Percentiles rank a stretch among this genome's conserved stretches.
phyloP scores from a whole-genome alignment of 306 rosid species.

The Canavalia ensiformis region DNA sequence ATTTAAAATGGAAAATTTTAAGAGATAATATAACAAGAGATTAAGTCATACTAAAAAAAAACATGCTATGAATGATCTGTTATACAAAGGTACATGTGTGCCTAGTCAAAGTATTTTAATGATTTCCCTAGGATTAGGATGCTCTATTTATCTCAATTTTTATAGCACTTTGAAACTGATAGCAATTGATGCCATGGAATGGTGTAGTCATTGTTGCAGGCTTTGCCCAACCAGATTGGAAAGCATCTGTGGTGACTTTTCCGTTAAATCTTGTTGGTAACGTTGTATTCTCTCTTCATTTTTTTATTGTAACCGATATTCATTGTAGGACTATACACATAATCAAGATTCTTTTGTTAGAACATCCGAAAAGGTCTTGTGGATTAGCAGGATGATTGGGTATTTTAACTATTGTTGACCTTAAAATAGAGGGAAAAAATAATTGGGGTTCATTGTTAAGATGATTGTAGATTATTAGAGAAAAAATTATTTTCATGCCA shows the following conservation, averaged over 20 bases:
- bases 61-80: neutral
- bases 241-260: constrained; percentile 1
- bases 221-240: constrained; percentile 28
- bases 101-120: neutral
- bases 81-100: neutral
- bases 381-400: neutral
- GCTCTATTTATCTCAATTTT: neutral
- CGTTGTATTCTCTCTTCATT: neutral
- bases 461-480: neutral
- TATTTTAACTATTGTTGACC: no score
- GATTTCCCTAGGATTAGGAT: neutral
- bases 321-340: neutral
- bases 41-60: neutral
- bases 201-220: constrained; percentile 30
- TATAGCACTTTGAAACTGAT: neutral
- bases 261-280: neutral
- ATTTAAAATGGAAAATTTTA: no score
- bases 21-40: no score
- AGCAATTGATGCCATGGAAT: neutral
- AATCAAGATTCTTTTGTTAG: neutral
- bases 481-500: neutral
- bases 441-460: neutral
- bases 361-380: neutral
- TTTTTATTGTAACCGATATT: neutral
- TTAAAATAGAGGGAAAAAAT: neutral